These are phyloP conservation scores for Mollisiaceae sp. DNA, from an alignment of 2,329 filamentous ascomycete species.

Conservation along the genomic window DNA sequence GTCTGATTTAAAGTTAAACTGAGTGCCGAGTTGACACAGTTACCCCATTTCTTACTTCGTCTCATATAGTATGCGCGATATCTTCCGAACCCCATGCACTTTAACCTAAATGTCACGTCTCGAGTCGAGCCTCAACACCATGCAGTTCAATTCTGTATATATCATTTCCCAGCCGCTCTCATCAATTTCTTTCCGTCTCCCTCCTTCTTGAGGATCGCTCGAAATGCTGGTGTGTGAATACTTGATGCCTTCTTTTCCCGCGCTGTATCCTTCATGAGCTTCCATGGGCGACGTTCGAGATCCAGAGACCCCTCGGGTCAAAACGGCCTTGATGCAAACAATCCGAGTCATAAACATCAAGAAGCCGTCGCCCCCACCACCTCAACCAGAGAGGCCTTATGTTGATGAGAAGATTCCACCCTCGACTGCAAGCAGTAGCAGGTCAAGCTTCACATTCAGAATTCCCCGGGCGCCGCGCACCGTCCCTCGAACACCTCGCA, in stretches of 20 bases:
- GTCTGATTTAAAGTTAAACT: slow-evolving; percentile 5
- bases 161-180: slow-evolving; percentile 5
- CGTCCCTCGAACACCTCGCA: neutral
- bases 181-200: neutral
- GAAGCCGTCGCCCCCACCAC: neutral
- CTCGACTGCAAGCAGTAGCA: slow-evolving; percentile 5
- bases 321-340: slow-evolving; percentile 8
- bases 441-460: slow-evolving; percentile 3
- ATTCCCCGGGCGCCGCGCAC: neutral
- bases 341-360: neutral
- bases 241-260: neutral
- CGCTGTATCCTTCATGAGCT: neutral
- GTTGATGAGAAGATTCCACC: neutral
- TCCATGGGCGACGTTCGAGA: slow-evolving; percentile 4
- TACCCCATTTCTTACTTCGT: neutral
- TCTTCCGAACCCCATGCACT: neutral
- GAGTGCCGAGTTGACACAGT: neutral
- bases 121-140: slow-evolving; percentile 9
- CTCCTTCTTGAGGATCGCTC: neutral
- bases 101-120: slow-evolving; percentile 10
- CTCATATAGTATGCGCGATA: slow-evolving; percentile 4
- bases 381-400: neutral
- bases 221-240: slow-evolving; percentile 8
- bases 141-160: neutral
- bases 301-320: slow-evolving; percentile 1